phyloP scores from a whole-genome alignment of 768 basidiomycete species.

The Termitomyces sp. region DNA sequence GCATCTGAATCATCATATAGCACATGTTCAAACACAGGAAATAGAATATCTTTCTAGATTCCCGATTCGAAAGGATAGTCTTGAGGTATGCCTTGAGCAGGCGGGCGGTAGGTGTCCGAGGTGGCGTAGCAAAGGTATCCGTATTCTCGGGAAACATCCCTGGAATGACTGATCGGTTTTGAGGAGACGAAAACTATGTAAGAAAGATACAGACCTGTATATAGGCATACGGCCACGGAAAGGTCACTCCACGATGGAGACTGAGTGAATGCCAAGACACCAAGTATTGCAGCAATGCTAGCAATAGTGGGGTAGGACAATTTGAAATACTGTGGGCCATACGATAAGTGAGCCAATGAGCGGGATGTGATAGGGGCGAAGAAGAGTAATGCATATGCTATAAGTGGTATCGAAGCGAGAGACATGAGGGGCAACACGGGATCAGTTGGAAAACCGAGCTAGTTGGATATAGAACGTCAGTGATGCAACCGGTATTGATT shows the following conservation, averaged over 20 bases:
- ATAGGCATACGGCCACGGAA: conserved; percentile 53
- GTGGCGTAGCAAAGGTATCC: conserved; percentile 37
- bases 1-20: conserved; percentile 97
- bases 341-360: conserved; percentile 43
- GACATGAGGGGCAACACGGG: conserved; percentile 56
- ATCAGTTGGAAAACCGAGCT: conserved; percentile 50
- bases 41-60: conserved; percentile 95
- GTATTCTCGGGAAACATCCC: conserved; percentile 51
- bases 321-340: conserved; percentile 53
- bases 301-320: conserved; percentile 56
- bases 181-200: background rate
- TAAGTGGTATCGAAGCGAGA: conserved; percentile 55
- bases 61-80: conserved; percentile 85
- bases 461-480: conserved; percentile 3
- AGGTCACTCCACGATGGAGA: conserved; percentile 57
- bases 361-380: conserved; percentile 48
- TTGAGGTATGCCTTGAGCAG: conserved; percentile 74
- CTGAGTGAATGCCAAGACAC: conserved; percentile 62
- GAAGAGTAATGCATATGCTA: conserved; percentile 63
- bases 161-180: conserved; percentile 17
- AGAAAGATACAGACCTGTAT: conserved; percentile 49
- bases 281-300: conserved; percentile 49
- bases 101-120: conserved; percentile 52
- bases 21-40: conserved; percentile 92
- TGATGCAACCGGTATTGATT: background rate